Evolutionary conservation across 2,329 filamentous ascomycete genomes (phyloP).

Genomic region (Myriosclerotinia duriaeana): DNA sequence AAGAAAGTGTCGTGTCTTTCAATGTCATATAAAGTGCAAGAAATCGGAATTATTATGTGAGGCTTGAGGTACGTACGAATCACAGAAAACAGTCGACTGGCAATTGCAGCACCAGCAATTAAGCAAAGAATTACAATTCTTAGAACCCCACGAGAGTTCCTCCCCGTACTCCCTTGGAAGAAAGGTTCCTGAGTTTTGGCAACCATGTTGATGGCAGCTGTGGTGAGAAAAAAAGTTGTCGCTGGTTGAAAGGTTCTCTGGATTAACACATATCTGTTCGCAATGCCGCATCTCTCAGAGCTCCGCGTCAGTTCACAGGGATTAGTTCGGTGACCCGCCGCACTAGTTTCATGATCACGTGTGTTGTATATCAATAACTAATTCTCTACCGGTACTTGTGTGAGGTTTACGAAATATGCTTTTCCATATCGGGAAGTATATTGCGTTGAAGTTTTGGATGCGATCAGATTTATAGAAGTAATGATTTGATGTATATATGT

Average conservation of each 20-base stretch:
- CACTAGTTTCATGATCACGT: constrained; percentile 17
- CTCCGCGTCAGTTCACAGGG: constrained; percentile 35
- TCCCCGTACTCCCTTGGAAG: constrained; percentile 74
- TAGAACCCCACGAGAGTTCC: constrained; percentile 80
- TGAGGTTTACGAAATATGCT: neutral
- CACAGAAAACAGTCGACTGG: constrained; percentile 95
- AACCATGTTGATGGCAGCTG: constrained; percentile 43
- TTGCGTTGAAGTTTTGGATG: neutral
- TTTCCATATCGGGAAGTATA: neutral
- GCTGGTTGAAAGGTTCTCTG: constrained; percentile 29
- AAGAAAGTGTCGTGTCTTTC: neutral
- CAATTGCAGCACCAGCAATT: constrained; percentile 87
- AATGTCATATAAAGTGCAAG: constrained; percentile 3
- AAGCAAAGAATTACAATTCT: constrained; percentile 85
- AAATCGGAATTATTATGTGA: constrained; percentile 10
- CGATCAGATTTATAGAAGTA: neutral
- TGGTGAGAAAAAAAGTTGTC: constrained; percentile 34
- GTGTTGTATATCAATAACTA: neutral
- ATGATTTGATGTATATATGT: constrained; percentile 3
- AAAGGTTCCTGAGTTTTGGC: constrained; percentile 47
- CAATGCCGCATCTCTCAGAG: constrained; percentile 29
- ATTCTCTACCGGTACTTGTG: constrained; percentile 4
- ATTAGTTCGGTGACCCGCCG: constrained; percentile 23
- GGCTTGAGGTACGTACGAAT: constrained; percentile 68
- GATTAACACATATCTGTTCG: constrained; percentile 36